Evolutionary conservation across 768 basidiomycete species (phyloP), one percentile per base, ranked within the genome.

Genomic region (Panaeolus cyanescens): DNA sequence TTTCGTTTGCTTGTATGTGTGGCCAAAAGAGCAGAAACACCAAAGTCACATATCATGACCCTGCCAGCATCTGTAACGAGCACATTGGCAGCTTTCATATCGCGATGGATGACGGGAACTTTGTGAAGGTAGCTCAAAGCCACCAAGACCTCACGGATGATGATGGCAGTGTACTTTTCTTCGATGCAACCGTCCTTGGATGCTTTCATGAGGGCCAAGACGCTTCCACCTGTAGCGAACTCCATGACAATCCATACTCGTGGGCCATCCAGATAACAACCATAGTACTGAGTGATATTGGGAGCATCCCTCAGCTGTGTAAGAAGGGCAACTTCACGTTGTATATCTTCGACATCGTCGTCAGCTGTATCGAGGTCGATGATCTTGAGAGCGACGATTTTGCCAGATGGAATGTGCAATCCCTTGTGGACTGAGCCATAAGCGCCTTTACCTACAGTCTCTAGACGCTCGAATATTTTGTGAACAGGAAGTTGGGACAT

Each of bases 241-340:
- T 99, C 97, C 97, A 99, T 99, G 34, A 90, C 93, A 67, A 99
- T 99, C 96, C 97, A 99, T 9, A 99, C 94, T 54, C 93, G 91
- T 30, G 95, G 92, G 0, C 95, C 96, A 70, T 96, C 92, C 71
- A 97, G 84, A 76, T 92, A 90, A 77, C 95, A 97, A n/a, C 95
- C 96, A 75, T 89, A 97, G 79, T 99, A 99, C 68, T 93, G 86
- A 22, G 93, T 98, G 69, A 97, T 87, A 71, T 96, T 96, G 30
- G 92, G 89, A 0, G 92, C 92, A 60, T 94, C 93, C 20, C 93
- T 83, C 32, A 99, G 84, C 70, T 96, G 95, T 45, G 91, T 89
- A 19, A 99, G 82, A 55, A 99, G 85, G 9, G 94, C 88, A 31
- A 99, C 95, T 75, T 99, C 97, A 62, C 92, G 90, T 75, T 98